phyloP scores from a whole-genome alignment of 352 stramenopile genomes.

The Thalassiosira delicatula region DNA sequence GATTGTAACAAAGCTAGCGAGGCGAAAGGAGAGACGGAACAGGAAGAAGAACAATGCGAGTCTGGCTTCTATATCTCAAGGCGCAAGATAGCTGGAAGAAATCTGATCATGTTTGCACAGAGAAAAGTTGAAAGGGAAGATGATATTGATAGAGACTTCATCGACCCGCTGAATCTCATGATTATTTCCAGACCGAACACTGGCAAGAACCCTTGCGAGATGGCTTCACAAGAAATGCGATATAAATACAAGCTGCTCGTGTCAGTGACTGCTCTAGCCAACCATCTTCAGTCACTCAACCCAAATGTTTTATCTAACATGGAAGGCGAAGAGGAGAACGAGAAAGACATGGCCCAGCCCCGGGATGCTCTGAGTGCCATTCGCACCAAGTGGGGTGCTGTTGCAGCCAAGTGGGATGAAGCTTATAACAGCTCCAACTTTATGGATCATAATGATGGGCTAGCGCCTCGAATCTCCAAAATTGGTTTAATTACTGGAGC shows the following conservation, averaged over 20 bases:
- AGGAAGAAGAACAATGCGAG: slow-evolving; percentile 46
- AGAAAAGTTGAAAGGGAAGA: slow-evolving; percentile 57
- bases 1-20: slow-evolving; percentile 4
- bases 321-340: slow-evolving; percentile 43
- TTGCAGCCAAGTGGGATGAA: slow-evolving; percentile 57
- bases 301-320: slow-evolving; percentile 16
- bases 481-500: slow-evolving; percentile 71
- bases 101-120: slow-evolving; percentile 66
- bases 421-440: slow-evolving; percentile 57
- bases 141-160: slow-evolving; percentile 32
- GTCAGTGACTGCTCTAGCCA: slow-evolving; percentile 31
- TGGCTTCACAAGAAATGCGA: slow-evolving; percentile 60
- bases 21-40: slow-evolving; percentile 27
- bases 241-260: slow-evolving; percentile 65
- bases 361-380: slow-evolving; percentile 33
- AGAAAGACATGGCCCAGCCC: slow-evolving; percentile 27
- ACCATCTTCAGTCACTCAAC: slow-evolving; percentile 33
- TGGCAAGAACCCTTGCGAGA: slow-evolving; percentile 59
- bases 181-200: slow-evolving; percentile 76
- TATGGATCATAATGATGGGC: slow-evolving; percentile 54
- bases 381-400: slow-evolving; percentile 35
- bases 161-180: slow-evolving; percentile 70
- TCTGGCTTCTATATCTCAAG: slow-evolving; percentile 69
- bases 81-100: slow-evolving; percentile 59
- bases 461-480: slow-evolving; percentile 63